These are phyloP conservation scores for Neurospora sp. DNA, from an alignment of 495 filamentous ascomycete genomes.

Conservation along the genomic window DNA sequence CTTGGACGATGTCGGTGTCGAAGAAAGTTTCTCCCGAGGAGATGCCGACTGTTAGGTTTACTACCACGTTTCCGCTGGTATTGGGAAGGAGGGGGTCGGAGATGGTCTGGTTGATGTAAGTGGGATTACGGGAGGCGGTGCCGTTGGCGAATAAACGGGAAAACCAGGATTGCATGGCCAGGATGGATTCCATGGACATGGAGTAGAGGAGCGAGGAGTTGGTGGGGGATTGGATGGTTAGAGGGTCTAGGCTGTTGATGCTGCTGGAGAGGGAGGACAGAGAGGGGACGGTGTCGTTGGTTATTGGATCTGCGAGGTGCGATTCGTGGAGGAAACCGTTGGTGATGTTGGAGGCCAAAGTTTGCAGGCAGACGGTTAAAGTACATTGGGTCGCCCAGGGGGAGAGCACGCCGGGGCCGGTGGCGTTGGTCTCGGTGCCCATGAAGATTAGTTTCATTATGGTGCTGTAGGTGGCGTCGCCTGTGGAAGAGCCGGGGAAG, in stretches of 20 bases:
- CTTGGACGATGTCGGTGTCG: constrained; percentile 20
- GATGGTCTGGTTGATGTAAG: constrained; percentile 7
- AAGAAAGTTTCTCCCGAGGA: constrained; percentile 16
- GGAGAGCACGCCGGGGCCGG: background rate
- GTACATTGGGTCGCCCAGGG: constrained; percentile 18
- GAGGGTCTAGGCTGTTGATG: background rate
- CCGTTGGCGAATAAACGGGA: constrained; percentile 9
- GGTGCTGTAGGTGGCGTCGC: constrained; percentile 15
- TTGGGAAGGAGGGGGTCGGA: background rate
- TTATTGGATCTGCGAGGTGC: background rate
- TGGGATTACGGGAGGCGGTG: constrained; percentile 5
- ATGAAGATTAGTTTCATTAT: constrained; percentile 21
- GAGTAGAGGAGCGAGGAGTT: background rate
- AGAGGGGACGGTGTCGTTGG: constrained; percentile 7
- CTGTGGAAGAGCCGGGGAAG: constrained; percentile 6
- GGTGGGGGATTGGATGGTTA: constrained; percentile 5
- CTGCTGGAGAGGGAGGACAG: background rate
- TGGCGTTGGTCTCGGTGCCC: constrained; percentile 12
- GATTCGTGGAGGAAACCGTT: constrained; percentile 13
- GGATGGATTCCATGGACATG: constrained; percentile 8
- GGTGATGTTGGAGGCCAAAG: background rate
- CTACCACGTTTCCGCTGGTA: constrained; percentile 1
- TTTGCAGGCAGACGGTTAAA: constrained; percentile 13
- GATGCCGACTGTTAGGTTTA: constrained; percentile 20
- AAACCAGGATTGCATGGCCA: constrained; percentile 15